A percentile compares a stretch with the other conserved stretches of the same genome.
Evolutionary conservation across 139 green algal genomes (phyloP).

Genomic region (Dunaliella sp.): DNA sequence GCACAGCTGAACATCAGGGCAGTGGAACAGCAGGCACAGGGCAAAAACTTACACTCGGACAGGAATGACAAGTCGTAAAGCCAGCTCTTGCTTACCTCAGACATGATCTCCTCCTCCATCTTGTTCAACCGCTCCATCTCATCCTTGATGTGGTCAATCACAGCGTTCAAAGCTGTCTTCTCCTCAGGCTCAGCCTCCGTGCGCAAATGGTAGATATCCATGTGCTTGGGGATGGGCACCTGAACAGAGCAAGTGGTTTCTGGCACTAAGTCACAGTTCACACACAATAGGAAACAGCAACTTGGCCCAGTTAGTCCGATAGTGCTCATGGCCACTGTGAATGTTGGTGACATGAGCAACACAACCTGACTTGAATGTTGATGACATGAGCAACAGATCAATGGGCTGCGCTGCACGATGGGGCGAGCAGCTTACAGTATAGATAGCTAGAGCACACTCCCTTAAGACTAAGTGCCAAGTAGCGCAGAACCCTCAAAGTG

Average conservation of each 20-base stretch:
- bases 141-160: slow-evolving; percentile 48
- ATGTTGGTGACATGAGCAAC: too few species aligned
- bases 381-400: neutral
- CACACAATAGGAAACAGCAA: too few species aligned
- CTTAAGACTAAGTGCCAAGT: neutral
- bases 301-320: neutral
- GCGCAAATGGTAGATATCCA: slow-evolving; percentile 92
- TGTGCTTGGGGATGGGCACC: slow-evolving; percentile 90
- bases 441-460: neutral
- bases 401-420: neutral
- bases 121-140: slow-evolving; percentile 47
- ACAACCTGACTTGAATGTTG: neutral
- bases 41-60: neutral
- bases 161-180: slow-evolving; percentile 73
- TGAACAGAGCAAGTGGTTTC: neutral
- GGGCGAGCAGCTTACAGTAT: too few species aligned
- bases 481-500: neutral
- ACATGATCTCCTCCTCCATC: slow-evolving; percentile 58
- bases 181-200: slow-evolving; percentile 82
- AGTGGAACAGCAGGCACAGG: neutral
- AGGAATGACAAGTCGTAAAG: neutral
- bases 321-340: too few species aligned
- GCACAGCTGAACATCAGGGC: neutral
- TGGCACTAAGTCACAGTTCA: too few species aligned
- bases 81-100: slow-evolving; percentile 11